phyloP scores from a whole-genome alignment of 345 rosid genomes.

The Citrus trifoliata region DNA sequence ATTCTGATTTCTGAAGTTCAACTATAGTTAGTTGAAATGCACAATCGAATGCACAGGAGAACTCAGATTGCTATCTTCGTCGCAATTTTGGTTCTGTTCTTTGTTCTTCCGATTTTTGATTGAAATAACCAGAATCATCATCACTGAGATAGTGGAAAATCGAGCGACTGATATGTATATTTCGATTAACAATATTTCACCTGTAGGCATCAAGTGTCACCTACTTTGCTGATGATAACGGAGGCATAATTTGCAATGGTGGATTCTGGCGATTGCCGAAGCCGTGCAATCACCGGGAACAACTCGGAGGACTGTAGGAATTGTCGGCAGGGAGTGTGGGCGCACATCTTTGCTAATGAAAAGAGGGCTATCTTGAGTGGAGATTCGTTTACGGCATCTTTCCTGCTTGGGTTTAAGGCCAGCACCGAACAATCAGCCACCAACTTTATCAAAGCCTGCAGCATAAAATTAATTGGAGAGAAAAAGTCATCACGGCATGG shows the following conservation, averaged over 20 bases:
- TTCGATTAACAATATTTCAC: background rate
- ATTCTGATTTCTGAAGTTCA: too few species aligned
- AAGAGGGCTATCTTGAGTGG: constrained; percentile 88
- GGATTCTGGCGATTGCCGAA: constrained; percentile 81
- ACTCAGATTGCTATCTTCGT: too few species aligned
- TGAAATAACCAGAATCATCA: too few species aligned
- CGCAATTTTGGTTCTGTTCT: too few species aligned
- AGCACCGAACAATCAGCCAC: constrained; percentile 65
- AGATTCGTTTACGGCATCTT: constrained; percentile 67
- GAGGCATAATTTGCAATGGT: constrained; percentile 85
- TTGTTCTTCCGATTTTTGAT: too few species aligned
- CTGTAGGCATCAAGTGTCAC: constrained; percentile 15
- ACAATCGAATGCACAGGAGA: too few species aligned
- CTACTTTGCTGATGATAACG: constrained; percentile 59
- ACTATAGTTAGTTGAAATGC: too few species aligned
- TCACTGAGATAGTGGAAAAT: background rate
- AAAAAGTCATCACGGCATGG: background rate
- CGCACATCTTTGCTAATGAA: constrained; percentile 92
- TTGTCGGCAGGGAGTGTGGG: constrained; percentile 69
- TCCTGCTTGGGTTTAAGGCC: constrained; percentile 76
- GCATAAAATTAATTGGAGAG: background rate
- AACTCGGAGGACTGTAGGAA: constrained; percentile 74
- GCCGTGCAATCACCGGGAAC: constrained; percentile 66
- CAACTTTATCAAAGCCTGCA: constrained; percentile 76
- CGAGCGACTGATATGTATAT: background rate